Evolutionary conservation across 306 rosid species (phyloP), one percentile per base, ranked within the genome.

Genomic region (Malus sieversii): DNA sequence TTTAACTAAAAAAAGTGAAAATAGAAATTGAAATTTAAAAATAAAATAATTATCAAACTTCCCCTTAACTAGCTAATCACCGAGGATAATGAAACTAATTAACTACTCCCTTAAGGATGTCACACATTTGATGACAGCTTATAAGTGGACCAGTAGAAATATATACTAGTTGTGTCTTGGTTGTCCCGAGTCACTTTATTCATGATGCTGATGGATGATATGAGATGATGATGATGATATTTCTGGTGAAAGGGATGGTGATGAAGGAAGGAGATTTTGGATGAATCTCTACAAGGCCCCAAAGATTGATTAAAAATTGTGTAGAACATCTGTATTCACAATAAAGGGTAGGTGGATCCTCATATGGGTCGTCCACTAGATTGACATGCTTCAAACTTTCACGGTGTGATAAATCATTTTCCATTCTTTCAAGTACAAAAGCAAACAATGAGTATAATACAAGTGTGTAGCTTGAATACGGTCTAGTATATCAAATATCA

Each of bases 331-430:
- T 79, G 84, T 77, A 72, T 4, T 32, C 83, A 86, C 85, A 84
- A 20, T 75, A 81, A 69, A 79, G 27, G 71, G 23, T 8, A 69
- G 78, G 65, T 73, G 75, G 77, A 76, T 76, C 70, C 71, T 66
- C 57, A 42, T 80, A 66, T 78, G 76, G 71, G 72, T 81, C 73
- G 64, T 66, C 78, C 82, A 76, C 72, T 80, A 71, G 78, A 78
- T 84, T 82, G 88, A 79, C 88, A 77, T 70, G 82, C 71, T 66
- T 78, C 57, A 44, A 20, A 42, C 51, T 48, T 33, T 25, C 70
- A 80, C 66, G 78, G 78, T 76, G 82, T 74, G 85, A 85, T 82
- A 81, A 79, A 78, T 83, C 87, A 79, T 91, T 86, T 78, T 86
- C 90, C 75, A 53, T 83, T 85, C 79, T 83, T 83, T 86, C 85